Conservation (phyloP, 192 early-diverging fungal species). For the Coemansia biformis region DNA sequence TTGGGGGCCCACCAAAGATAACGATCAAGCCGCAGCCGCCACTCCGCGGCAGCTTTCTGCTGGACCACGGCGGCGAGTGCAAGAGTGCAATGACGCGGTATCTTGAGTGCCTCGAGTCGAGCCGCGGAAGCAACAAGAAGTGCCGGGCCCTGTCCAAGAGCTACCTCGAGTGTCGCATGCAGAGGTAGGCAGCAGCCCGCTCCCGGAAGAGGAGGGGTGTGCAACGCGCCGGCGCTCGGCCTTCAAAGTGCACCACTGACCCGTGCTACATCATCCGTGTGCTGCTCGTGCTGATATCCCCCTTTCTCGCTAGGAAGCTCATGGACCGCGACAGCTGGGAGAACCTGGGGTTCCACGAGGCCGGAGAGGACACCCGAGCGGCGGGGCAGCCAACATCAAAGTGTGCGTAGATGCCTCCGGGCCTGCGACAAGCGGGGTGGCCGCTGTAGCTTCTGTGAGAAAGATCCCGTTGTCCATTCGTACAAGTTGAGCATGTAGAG, state of each 20-base stretch:
- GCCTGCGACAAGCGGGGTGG: too few relatives aligned
- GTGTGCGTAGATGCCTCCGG: too few relatives aligned
- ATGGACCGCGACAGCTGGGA: constrained; percentile 52
- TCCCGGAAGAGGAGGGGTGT: too few relatives aligned
- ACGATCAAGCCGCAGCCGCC: constrained; percentile 67
- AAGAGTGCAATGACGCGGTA: constrained; percentile 72
- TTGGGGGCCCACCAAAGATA: constrained; percentile 65
- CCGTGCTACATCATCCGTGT: too few relatives aligned
- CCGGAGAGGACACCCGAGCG: neutral
- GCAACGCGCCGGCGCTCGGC: too few relatives aligned
- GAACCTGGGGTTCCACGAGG: constrained; percentile 48
- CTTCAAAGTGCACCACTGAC: too few relatives aligned
- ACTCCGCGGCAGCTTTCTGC: constrained; percentile 82
- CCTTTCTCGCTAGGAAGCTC: constrained; percentile 22
- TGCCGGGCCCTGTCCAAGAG: constrained; percentile 70
- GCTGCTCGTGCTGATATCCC: too few relatives aligned
- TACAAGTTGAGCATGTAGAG: neutral
- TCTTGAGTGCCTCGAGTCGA: constrained; percentile 68
- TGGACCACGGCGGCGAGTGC: constrained; percentile 87
- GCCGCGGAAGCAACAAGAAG: constrained; percentile 61
- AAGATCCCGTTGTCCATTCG: neutral
- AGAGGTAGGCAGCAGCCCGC: constrained; percentile 58
- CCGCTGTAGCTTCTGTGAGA: too few relatives aligned
- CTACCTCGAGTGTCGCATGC: constrained; percentile 90
- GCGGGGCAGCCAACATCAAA: too few relatives aligned